Conservation (phyloP, 202 grass and related monocot species). For the Setaria viridis region DNA sequence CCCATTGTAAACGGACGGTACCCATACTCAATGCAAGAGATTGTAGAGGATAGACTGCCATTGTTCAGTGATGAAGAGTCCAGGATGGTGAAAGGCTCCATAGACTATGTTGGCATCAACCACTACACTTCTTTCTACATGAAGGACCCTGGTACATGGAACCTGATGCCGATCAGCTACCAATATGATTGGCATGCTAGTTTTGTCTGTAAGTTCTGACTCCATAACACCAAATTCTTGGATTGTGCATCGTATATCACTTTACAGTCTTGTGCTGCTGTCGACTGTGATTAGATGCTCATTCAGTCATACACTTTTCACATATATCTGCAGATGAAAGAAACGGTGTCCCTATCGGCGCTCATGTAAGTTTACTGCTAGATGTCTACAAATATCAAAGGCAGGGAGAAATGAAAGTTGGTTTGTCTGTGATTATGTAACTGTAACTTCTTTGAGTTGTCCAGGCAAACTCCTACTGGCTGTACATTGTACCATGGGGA, state of each 20-base stretch:
- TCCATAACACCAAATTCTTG: background rate
- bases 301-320: slow-evolving; percentile 30
- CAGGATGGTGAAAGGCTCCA: slow-evolving; percentile 85
- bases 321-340: slow-evolving; percentile 67
- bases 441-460: slow-evolving; percentile 17
- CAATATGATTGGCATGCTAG: slow-evolving; percentile 76
- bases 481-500: slow-evolving; percentile 95
- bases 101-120: slow-evolving; percentile 85
- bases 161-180: slow-evolving; percentile 61
- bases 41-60: slow-evolving; percentile 73
- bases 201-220: slow-evolving; percentile 66
- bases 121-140: slow-evolving; percentile 93
- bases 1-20: slow-evolving; percentile 77
- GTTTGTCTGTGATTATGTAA: background rate
- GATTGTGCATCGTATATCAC: background rate
- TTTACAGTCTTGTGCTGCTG: slow-evolving; percentile 26
- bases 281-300: slow-evolving; percentile 6
- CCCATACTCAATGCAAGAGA: slow-evolving; percentile 67
- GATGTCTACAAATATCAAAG: background rate
- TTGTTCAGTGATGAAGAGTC: slow-evolving; percentile 73
- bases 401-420: background rate
- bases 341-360: slow-evolving; percentile 76
- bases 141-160: slow-evolving; percentile 59
- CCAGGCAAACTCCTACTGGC: slow-evolving; percentile 84
- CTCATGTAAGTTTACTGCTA: slow-evolving; percentile 56